A percentile compares a stretch with the other conserved stretches of the same genome.
These are phyloP conservation scores for Moniliella sp. DNA, from an alignment of 1,284 basidiomycete species.

Conservation along the genomic window DNA sequence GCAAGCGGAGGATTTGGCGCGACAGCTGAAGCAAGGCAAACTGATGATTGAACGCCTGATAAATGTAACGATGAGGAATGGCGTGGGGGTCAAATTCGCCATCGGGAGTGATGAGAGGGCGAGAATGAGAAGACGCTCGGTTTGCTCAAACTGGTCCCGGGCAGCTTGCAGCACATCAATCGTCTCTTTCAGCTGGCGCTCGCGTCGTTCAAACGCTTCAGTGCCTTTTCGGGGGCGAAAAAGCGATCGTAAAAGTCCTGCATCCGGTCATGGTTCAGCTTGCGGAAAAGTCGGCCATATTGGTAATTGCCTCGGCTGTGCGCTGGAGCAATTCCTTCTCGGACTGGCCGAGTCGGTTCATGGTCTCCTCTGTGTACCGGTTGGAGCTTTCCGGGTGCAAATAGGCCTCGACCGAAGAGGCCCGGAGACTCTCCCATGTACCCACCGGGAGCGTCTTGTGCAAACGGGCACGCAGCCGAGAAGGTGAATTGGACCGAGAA, in stretches of 20 bases:
- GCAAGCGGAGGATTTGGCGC: constrained; percentile 32
- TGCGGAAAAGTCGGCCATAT: too few relatives aligned
- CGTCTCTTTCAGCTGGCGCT: too few relatives aligned
- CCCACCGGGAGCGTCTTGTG: constrained; percentile 13
- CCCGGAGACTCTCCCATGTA: constrained; percentile 21
- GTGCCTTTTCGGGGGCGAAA: too few relatives aligned
- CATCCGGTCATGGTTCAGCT: constrained; percentile 1
- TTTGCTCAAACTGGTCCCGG: too few relatives aligned
- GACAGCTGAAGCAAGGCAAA: constrained; percentile 34
- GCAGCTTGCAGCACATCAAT: too few relatives aligned
- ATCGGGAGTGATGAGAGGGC: not conserved
- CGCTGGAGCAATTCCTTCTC: too few relatives aligned
- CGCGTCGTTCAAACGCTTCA: too few relatives aligned
- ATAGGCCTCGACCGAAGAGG: constrained; percentile 12
- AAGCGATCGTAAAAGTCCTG: not conserved
- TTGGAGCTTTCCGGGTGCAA: constrained; percentile 12
- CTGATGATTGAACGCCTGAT: constrained; percentile 53
- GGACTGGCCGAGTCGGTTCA: too few relatives aligned
- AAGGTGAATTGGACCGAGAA: not conserved
- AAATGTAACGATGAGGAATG: constrained; percentile 36
- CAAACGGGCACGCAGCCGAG: too few relatives aligned
- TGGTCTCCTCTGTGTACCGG: constrained; percentile 11
- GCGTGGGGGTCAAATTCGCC: constrained; percentile 1
- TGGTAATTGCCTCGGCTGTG: too few relatives aligned
- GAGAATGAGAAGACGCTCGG: not conserved